A percentile compares a stretch with the other conserved stretches of the same genome.
phyloP scores from a whole-genome alignment of 2,329 filamentous ascomycete species.

The Ophiostoma angusticollis region DNA sequence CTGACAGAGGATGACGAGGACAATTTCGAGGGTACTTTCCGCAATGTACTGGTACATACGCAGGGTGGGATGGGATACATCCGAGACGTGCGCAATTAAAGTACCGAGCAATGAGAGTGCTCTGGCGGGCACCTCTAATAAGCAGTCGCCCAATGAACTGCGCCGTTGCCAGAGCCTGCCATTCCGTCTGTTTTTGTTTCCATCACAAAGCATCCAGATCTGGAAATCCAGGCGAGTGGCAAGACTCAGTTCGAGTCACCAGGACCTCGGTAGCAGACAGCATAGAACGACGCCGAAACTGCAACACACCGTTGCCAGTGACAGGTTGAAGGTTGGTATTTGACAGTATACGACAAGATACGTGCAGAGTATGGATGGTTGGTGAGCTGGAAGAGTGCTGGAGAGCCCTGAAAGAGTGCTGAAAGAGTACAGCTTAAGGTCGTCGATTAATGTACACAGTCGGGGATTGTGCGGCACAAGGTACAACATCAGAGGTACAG shows the following conservation, averaged over 20 bases:
- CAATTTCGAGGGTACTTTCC: slow-evolving; percentile 15
- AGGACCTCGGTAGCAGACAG: no score
- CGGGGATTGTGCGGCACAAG: slow-evolving; percentile 5
- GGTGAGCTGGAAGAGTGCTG: no score
- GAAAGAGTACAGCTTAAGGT: no score
- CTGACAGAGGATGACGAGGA: slow-evolving; percentile 2
- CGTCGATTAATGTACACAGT: slow-evolving; percentile 11
- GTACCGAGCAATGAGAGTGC: slow-evolving; percentile 14
- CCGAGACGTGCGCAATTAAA: slow-evolving; percentile 17
- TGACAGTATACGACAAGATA: no score
- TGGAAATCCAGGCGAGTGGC: no score
- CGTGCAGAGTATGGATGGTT: no score
- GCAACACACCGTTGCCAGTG: no score
- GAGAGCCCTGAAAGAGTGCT: no score
- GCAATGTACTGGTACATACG: slow-evolving; percentile 21
- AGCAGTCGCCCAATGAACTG: neutral
- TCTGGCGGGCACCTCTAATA: neutral
- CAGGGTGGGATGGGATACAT: slow-evolving; percentile 18
- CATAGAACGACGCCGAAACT: no score
- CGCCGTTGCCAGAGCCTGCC: slow-evolving; percentile 1
- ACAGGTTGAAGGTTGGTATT: no score
- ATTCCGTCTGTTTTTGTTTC: neutral
- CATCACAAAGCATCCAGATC: no score
- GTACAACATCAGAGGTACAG: slow-evolving; percentile 11
- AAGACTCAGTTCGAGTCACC: no score